phyloP scores from a whole-genome alignment of 352 stramenopile species.

The Pythium brassicae region DNA sequence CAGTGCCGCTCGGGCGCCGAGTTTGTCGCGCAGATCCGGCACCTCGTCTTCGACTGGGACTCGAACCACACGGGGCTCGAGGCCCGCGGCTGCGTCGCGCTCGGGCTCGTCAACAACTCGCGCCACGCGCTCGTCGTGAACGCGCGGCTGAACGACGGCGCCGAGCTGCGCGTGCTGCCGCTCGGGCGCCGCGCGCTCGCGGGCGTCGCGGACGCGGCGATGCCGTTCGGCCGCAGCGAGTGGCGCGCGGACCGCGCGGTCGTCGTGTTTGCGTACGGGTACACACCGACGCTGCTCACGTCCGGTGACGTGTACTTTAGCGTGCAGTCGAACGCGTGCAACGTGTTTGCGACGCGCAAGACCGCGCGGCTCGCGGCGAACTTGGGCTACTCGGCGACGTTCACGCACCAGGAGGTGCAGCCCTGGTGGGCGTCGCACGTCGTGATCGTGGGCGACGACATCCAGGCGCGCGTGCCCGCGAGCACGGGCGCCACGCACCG shows the following conservation, averaged over 20 bases:
- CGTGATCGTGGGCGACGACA: constrained; percentile 77
- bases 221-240: constrained; percentile 15
- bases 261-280: constrained; percentile 81
- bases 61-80: constrained; percentile 80
- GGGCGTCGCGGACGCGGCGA: constrained; percentile 28
- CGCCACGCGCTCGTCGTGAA: constrained; percentile 70
- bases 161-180: constrained; percentile 64
- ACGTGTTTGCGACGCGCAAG: constrained; percentile 76
- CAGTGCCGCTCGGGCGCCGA: constrained; percentile 42
- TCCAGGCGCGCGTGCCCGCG: constrained; percentile 37
- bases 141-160: constrained; percentile 65
- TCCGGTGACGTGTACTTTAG: constrained; percentile 83
- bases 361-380: constrained; percentile 69
- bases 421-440: constrained; percentile 80
- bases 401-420: constrained; percentile 78
- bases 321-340: constrained; percentile 80
- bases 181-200: constrained; percentile 49
- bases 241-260: constrained; percentile 68
- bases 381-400: constrained; percentile 76
- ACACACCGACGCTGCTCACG: constrained; percentile 79
- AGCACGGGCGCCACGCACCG: not conserved
- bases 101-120: constrained; percentile 80
- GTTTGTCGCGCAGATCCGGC: constrained; percentile 60
- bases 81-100: constrained; percentile 65
- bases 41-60: constrained; percentile 84